Percentiles rank a stretch among this genome's conserved stretches.
Evolutionary conservation across 352 stramenopile species (phyloP).

Genomic region (Pilasporangium apinafurcum): DNA sequence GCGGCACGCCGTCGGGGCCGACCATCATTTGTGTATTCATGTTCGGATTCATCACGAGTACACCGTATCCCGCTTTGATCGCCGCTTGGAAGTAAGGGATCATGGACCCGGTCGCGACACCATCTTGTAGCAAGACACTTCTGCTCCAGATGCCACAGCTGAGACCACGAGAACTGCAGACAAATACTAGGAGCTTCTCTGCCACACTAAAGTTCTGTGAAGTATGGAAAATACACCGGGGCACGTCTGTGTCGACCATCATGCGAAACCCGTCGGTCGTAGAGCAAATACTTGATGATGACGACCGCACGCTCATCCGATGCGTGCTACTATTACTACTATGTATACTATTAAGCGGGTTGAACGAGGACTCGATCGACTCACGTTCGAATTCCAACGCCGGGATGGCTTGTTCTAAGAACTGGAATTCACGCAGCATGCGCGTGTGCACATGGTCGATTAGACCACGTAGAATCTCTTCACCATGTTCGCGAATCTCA

Average conservation of each 20-base stretch:
- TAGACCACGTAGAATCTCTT: conserved; percentile 58
- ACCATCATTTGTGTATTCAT: conserved; percentile 85
- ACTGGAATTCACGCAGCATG: conserved; percentile 78
- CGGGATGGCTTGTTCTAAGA: conserved; percentile 75
- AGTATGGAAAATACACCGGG: conserved; percentile 78
- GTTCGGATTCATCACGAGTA: conserved; percentile 89
- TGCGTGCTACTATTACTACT: conserved; percentile 17
- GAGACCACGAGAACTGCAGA: conserved; percentile 69
- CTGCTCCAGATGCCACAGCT: conserved; percentile 88
- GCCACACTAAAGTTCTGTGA: conserved; percentile 68
- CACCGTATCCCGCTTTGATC: conserved; percentile 62
- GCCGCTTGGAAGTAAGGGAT: conserved; percentile 83
- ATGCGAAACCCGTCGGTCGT: conserved; percentile 75
- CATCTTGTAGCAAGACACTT: conserved; percentile 74
- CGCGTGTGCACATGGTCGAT: conserved; percentile 72
- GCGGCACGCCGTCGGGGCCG: conserved; percentile 31
- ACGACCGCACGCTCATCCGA: conserved; percentile 45
- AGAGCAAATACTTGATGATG: conserved; percentile 77
- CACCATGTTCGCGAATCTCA: conserved; percentile 62
- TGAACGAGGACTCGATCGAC: conserved; percentile 40
- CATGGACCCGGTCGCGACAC: conserved; percentile 87
- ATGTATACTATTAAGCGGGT: conserved; percentile 23
- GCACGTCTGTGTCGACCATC: conserved; percentile 77
- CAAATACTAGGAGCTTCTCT: conserved; percentile 78
- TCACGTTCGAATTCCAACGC: conserved; percentile 52